A percentile compares a stretch with the other conserved stretches of the same genome.
These are phyloP conservation scores for Sugiyamaella qingdaonensis DNA, from an alignment of 805 yeast species.

Conservation along the genomic window DNA sequence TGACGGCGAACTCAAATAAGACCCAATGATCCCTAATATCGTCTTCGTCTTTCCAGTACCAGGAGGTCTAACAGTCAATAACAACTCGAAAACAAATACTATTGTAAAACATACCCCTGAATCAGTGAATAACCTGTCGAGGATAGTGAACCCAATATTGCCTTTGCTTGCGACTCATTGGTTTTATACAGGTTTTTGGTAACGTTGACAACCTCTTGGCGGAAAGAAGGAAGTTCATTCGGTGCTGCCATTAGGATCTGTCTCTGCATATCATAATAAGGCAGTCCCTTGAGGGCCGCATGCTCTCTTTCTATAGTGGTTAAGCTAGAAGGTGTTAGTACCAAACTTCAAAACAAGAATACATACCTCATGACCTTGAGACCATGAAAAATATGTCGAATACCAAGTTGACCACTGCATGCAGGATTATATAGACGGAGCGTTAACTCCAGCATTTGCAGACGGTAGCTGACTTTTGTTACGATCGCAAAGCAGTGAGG, in stretches of 20 bases:
- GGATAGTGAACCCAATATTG: constrained; percentile 68
- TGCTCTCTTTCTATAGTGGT: constrained; percentile 91
- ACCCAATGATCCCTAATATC: constrained; percentile 84
- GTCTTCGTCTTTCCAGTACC: constrained; percentile 99
- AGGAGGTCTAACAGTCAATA: constrained; percentile 56
- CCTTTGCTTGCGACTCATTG: constrained; percentile 87
- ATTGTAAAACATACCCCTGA: constrained; percentile 63
- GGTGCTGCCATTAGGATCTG: constrained; percentile 68
- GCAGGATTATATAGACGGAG: constrained; percentile 2
- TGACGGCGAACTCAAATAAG: constrained; percentile 38
- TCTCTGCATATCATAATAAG: constrained; percentile 71
- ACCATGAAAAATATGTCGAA: constrained; percentile 53
- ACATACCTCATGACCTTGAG: constrained; percentile 61
- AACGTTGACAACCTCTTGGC: constrained; percentile 36
- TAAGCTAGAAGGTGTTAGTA: constrained; percentile 42
- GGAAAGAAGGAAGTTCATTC: constrained; percentile 35
- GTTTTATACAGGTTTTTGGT: constrained; percentile 53
- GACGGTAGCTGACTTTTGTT: constrained; percentile 49
- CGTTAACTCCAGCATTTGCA: constrained; percentile 70
- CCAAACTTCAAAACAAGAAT: neutral
- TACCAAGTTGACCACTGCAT: neutral
- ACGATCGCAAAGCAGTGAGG: constrained; percentile 75
- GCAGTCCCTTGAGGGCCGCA: constrained; percentile 74
- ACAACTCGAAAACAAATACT: too few species aligned
- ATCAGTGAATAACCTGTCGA: constrained; percentile 79